These are phyloP conservation scores for Mycena kentingensis DNA, from an alignment of 768 basidiomycete genomes.

Conservation along the genomic window DNA sequence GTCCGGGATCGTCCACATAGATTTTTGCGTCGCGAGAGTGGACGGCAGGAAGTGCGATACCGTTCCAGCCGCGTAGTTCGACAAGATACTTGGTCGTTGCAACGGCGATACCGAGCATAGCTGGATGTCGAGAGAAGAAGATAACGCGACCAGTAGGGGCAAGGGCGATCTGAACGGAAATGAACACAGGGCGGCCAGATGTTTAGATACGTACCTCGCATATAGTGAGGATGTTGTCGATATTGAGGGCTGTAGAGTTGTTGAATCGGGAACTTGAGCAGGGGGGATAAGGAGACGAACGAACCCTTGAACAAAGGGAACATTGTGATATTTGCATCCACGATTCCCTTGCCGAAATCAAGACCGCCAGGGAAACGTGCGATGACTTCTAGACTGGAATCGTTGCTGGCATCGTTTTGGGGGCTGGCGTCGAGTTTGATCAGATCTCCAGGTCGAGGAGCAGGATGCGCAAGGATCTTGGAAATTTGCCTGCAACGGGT, in stretches of 20 bases:
- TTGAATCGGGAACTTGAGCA: too few species aligned
- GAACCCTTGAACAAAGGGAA: conserved; percentile 95
- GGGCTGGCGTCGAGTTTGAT: conserved; percentile 85
- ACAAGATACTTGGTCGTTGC: conserved; percentile 88
- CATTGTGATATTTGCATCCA: conserved; percentile 95
- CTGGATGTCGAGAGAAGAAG: conserved; percentile 86
- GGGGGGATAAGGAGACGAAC: too few species aligned
- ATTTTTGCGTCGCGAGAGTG: conserved; percentile 91
- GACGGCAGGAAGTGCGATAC: conserved; percentile 78
- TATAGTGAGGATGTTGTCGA: conserved; percentile 91
- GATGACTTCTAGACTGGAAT: conserved; percentile 73
- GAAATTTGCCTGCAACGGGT: conserved; percentile 58
- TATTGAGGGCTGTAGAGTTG: too few species aligned
- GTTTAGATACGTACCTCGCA: conserved; percentile 64
- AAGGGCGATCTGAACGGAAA: conserved; percentile 64
- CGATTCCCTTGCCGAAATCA: conserved; percentile 87
- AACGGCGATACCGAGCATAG: conserved; percentile 93
- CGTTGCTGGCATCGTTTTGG: conserved; percentile 47
- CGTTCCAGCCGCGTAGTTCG: conserved; percentile 91
- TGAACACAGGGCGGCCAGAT: not conserved
- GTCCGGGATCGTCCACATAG: conserved; percentile 94
- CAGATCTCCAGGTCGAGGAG: conserved; percentile 84
- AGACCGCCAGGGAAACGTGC: conserved; percentile 92
- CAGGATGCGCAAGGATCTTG: conserved; percentile 84
- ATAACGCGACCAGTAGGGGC: conserved; percentile 85